Conservation (phyloP, 129 eudicot genomes). For the Tagetes patula region DNA sequence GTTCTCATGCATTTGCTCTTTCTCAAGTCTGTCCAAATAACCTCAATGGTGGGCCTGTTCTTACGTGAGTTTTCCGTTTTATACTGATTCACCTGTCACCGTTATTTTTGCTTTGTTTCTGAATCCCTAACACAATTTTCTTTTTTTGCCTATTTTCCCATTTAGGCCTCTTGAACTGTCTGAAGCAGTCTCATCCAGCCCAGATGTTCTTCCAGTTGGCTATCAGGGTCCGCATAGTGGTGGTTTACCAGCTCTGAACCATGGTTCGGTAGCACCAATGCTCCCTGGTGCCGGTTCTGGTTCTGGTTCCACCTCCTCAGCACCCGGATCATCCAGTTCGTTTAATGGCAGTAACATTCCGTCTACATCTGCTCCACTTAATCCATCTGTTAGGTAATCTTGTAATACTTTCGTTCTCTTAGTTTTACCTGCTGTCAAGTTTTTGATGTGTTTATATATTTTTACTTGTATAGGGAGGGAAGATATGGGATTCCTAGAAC, state of each 20-base stretch:
- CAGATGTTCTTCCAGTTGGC: slow-evolving; percentile 60
- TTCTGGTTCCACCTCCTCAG: slow-evolving; percentile 54
- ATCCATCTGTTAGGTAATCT: slow-evolving; percentile 61
- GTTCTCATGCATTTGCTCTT: slow-evolving; percentile 81
- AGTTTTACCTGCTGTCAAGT: not conserved
- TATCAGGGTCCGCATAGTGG: slow-evolving; percentile 65
- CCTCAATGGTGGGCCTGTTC: slow-evolving; percentile 69
- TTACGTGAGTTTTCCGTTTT: slow-evolving; percentile 61
- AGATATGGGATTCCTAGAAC: slow-evolving; percentile 75
- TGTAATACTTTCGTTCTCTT: slow-evolving; percentile 1
- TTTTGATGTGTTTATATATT: slow-evolving; percentile 15
- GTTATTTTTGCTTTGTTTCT: not conserved
- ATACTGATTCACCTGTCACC: not conserved
- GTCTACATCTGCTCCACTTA: slow-evolving; percentile 49
- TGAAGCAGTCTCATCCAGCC: slow-evolving; percentile 53
- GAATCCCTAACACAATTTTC: not conserved
- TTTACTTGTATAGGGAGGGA: slow-evolving; percentile 50
- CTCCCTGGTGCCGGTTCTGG: slow-evolving; percentile 47
- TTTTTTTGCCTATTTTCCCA: slow-evolving; percentile 1
- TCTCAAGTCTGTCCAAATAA: slow-evolving; percentile 87
- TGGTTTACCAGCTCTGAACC: slow-evolving; percentile 53
- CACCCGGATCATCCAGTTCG: slow-evolving; percentile 49
- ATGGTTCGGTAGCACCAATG: slow-evolving; percentile 45
- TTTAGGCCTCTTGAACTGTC: slow-evolving; percentile 87
- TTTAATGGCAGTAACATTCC: slow-evolving; percentile 56